Base-by-base conservation (phyloP, 129 eudicot species). In the Erigeron canadensis region DNA sequence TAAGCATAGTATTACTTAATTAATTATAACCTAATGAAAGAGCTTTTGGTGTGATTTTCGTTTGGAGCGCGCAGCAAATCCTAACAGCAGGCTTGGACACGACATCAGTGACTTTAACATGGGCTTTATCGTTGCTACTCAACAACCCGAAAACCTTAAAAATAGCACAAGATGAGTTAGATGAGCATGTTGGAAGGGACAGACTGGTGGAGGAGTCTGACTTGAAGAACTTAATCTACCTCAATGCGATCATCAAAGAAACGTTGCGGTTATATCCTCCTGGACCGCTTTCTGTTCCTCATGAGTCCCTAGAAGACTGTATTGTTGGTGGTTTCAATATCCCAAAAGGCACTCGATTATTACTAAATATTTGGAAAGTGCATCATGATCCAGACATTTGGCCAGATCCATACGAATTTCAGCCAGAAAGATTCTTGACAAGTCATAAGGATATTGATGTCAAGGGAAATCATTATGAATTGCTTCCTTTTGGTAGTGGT, bases 41-140 rank as follows among this genome's bases (percentile, higher is more conserved):
- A 6, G 3, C 7, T 15, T 21, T 63, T 67, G 75, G 64, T 69
- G 34, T 28, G 3, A 28, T 0, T 28, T 28, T 3, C 3, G 3
- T 28, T 1, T 28, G 34, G 34, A 28, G 34, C 34, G 34, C 34
- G 34, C 34, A 28, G 34, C 34, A 28, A 15, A 8, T 77, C 19
- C 8, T 77, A 68, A 60, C 16, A 1, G 82, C 82, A 9, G 85
- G 57, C 15, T 50, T 67, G 11, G 81, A 79, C 28, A 71, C 82
- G 0, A 7, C 80, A 67, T 22, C 65, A 5, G 79, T 65, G 23
- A 71, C 64, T 8, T 51, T 83, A 34, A 83, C 70, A 43, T 80
- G 87, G 87, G 87, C 84, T 15, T 66, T 83, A 43, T 75, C 87
- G 5, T 58, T 83, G 8, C 43, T 80, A 6, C 82, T 83, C 21